These are phyloP conservation scores for Deuterostichococcus epilithicus DNA, from an alignment of 139 green algal genomes.

Conservation along the genomic window DNA sequence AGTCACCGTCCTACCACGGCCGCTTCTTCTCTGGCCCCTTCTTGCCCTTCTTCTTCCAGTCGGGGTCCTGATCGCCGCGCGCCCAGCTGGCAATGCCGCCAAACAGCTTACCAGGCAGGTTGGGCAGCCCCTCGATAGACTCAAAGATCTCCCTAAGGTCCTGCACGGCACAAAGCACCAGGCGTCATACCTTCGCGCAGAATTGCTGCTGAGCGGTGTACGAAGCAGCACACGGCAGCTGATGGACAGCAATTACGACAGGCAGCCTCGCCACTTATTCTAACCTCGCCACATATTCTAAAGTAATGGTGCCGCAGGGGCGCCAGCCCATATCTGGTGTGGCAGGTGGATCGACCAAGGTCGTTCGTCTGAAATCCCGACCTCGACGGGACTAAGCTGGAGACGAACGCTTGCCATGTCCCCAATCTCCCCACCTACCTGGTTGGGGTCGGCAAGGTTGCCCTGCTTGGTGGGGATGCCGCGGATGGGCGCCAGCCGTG, in stretches of 20 bases:
- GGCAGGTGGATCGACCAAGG: no score
- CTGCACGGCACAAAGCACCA: background rate
- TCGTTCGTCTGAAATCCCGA: no score
- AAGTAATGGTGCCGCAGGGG: no score
- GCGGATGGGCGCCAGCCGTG: slow-evolving; percentile 86
- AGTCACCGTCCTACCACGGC: background rate
- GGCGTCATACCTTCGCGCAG: no score
- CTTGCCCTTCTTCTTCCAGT: slow-evolving; percentile 27
- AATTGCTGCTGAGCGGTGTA: no score
- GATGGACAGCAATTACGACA: no score
- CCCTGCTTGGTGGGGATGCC: slow-evolving; percentile 94
- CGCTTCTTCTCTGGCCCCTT: background rate
- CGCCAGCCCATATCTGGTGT: no score
- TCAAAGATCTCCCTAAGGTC: slow-evolving; percentile 95
- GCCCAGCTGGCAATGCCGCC: slow-evolving; percentile 61
- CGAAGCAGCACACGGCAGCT: background rate
- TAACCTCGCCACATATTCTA: no score
- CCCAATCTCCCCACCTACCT: background rate
- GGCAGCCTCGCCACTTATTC: no score
- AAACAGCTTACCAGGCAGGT: slow-evolving; percentile 55
- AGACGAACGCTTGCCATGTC: no score
- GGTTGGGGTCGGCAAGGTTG: slow-evolving; percentile 82
- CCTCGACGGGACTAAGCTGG: no score
- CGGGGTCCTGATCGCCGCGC: slow-evolving; percentile 52
- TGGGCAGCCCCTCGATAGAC: slow-evolving; percentile 73